Conservation (phyloP, 257 asterid species). For the Solanum sejunctum region DNA sequence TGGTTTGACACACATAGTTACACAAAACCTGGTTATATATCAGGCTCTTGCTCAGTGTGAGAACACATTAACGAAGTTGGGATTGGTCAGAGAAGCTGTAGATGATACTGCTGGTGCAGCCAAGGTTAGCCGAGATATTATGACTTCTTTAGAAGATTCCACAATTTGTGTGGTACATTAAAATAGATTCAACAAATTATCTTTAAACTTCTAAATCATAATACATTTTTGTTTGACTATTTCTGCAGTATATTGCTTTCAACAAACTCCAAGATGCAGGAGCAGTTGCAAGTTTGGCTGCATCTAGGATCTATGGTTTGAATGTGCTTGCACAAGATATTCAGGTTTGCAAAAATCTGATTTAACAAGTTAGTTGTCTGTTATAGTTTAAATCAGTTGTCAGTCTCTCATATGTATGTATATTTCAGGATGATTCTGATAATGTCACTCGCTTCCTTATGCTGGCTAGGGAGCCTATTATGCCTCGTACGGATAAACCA, state of each 20-base stretch:
- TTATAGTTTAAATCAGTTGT: not conserved
- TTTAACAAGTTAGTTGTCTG: not conserved
- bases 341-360: conserved; percentile 40
- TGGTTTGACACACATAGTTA: not conserved
- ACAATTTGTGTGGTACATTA: not conserved
- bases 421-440: conserved; percentile 80
- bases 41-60: conserved; percentile 99
- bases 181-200: not conserved
- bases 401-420: not conserved
- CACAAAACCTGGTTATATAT: conserved; percentile 7
- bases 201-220: not conserved
- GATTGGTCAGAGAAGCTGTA: conserved; percentile 93
- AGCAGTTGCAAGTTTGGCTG: conserved; percentile 91
- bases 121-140: conserved; percentile 34
- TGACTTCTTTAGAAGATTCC: not conserved
- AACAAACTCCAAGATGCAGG: conserved; percentile 76
- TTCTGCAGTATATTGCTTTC: conserved; percentile 57
- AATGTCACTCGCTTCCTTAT: conserved; percentile 94
- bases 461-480: conserved; percentile 96
- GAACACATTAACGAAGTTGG: conserved; percentile 71
- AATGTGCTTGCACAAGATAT: conserved; percentile 82
- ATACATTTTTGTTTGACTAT: not conserved
- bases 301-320: conserved; percentile 73
- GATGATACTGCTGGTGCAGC: conserved; percentile 99
- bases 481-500: conserved; percentile 85